phyloP scores from a whole-genome alignment of 768 basidiomycete species.

The Boletellus ananiceps region DNA sequence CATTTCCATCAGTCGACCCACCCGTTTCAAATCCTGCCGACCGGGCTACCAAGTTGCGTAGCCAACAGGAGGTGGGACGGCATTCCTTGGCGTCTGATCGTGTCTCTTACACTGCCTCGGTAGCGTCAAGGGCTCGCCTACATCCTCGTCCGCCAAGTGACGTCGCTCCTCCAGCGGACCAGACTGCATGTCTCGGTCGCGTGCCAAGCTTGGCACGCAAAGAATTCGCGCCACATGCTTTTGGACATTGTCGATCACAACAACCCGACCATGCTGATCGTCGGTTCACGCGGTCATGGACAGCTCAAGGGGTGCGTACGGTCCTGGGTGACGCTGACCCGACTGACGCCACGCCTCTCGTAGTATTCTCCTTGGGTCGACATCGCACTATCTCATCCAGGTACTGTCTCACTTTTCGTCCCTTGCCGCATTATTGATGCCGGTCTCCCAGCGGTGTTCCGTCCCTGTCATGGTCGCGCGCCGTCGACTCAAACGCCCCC shows the following conservation, averaged over 20 bases:
- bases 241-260: conserved; percentile 86
- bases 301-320: conserved; percentile 76
- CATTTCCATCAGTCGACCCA: conserved; percentile 53
- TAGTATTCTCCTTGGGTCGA: conserved; percentile 90
- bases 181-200: conserved; percentile 78
- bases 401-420: conserved; percentile 30
- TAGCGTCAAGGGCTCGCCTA: conserved; percentile 88
- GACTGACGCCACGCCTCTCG: background rate
- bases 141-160: conserved; percentile 86
- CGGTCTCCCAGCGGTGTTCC: conserved; percentile 64
- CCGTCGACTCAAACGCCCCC: conserved; percentile 82
- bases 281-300: conserved; percentile 87
- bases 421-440: background rate
- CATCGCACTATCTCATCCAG: conserved; percentile 91
- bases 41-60: conserved; percentile 70
- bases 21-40: conserved; percentile 67
- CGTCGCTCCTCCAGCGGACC: conserved; percentile 86
- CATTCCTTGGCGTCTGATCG: conserved; percentile 1
- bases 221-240: conserved; percentile 87
- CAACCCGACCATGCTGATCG: conserved; percentile 89
- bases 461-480: conserved; percentile 97
- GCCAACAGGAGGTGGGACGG: conserved; percentile 80
- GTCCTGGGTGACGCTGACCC: no score
- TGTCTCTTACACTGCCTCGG: conserved; percentile 5
- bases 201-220: conserved; percentile 98